Percentiles rank a stretch among this genome's conserved stretches.
These are phyloP conservation scores for Onygenales sp. DNA, from an alignment of 2,329 filamentous ascomycete species.

Conservation along the genomic window DNA sequence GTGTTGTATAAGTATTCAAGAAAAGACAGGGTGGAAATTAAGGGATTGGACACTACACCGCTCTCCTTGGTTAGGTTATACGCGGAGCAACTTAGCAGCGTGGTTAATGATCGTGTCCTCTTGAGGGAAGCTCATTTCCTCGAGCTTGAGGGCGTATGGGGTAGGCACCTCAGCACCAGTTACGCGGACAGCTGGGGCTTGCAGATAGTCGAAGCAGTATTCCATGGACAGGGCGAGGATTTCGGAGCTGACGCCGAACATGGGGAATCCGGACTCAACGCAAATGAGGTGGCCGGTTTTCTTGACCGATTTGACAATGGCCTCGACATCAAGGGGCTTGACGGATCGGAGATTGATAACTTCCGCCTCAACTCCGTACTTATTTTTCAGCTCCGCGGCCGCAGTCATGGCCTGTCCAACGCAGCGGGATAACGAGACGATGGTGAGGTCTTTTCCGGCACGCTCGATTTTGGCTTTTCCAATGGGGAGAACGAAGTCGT, in stretches of 20 bases:
- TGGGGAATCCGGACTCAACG: constrained; percentile 93
- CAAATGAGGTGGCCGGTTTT: constrained; percentile 89
- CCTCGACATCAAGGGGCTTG: constrained; percentile 92
- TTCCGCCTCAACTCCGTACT: constrained; percentile 91
- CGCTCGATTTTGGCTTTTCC: constrained; percentile 99
- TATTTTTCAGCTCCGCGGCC: constrained; percentile 85
- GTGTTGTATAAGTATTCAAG: no score
- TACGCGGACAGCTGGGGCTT: constrained; percentile 85
- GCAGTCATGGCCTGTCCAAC: constrained; percentile 85
- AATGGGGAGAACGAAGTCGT: constrained; percentile 93
- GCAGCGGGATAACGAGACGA: constrained; percentile 88
- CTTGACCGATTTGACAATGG: constrained; percentile 95
- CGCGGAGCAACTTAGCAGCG: constrained; percentile 75
- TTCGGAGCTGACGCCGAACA: constrained; percentile 86
- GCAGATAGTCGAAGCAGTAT: constrained; percentile 96
- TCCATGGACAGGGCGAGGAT: constrained; percentile 93
- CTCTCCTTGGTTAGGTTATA: constrained; percentile 39
- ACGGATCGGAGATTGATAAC: constrained; percentile 97
- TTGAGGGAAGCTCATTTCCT: constrained; percentile 91
- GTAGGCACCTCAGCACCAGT: constrained; percentile 97
- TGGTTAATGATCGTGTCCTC: constrained; percentile 81
- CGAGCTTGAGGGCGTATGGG: constrained; percentile 84
- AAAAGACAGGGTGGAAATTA: no score
- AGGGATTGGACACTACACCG: no score
- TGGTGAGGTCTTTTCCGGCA: constrained; percentile 87